These are phyloP conservation scores for Circinella umbellata DNA, from an alignment of 371 early-diverging fungal genomes.

Conservation along the genomic window DNA sequence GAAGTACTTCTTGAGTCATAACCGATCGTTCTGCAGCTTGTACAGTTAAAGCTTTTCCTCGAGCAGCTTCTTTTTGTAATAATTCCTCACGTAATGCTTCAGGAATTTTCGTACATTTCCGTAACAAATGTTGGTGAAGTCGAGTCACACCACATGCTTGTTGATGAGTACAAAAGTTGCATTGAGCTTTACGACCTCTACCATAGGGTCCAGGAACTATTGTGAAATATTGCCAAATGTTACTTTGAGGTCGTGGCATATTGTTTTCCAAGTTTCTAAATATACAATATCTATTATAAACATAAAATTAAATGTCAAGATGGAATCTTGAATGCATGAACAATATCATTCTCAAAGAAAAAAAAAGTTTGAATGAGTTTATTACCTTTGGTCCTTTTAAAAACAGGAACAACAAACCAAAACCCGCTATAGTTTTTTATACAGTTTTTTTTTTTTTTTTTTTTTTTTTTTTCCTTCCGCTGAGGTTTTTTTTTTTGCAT, in stretches of 20 bases:
- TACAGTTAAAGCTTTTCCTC: not conserved
- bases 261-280: not conserved
- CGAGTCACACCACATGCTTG: constrained; percentile 44
- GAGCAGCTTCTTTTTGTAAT: constrained; percentile 20
- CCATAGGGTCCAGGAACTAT: constrained; percentile 26
- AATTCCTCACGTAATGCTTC: constrained; percentile 29
- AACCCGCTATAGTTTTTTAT: not conserved
- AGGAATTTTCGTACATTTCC: constrained; percentile 33
- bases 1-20: not conserved
- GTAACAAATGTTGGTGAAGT: constrained; percentile 39
- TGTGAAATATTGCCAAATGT: constrained; percentile 46
- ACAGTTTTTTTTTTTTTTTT: too few species aligned
- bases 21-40: constrained; percentile 8
- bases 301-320: too few species aligned
- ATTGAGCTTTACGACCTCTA: constrained; percentile 34
- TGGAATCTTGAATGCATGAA: not conserved
- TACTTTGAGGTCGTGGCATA: constrained; percentile 51
- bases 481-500: too few species aligned
- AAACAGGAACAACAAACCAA: not conserved
- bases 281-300: too few species aligned
- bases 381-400: constrained; percentile 2
- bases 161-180: constrained; percentile 39
- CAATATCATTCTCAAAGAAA: not conserved
- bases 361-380: not conserved
- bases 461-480: too few species aligned